Evolutionary conservation across 345 rosid species (phyloP), one percentile per base, ranked within the genome.

Genomic region (Linum trigynum): DNA sequence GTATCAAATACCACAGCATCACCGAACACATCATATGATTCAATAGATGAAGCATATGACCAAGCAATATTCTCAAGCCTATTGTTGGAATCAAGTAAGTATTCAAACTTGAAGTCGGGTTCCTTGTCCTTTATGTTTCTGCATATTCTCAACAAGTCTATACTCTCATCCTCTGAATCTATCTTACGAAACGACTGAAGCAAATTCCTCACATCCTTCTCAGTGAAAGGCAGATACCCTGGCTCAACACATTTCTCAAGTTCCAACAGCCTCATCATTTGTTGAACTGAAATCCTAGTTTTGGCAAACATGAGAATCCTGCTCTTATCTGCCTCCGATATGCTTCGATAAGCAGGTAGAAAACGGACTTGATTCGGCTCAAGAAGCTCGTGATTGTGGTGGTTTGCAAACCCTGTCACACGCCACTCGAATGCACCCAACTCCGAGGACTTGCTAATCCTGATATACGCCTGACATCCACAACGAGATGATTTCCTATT

Each of bases 221-320:
- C 98, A 23, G 98, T 92, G 68, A 92, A 92, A 0, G 96, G 94
- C 68, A 92, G 79, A 71, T 87, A 87, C 35, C 98, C 98, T 38
- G 97, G 97, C 80, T 90, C 98, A 62, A 92, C 88, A 64, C 96
- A 87, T 76, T 86, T 92, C 80, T 92, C 95, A 68, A 92, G 97
- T 79, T 92, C 98, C 98, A 92, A 81, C 62, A 92, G 85, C 83
- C 88, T 85, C 95, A 92, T 87, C 98, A 92, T 92, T 80, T 92
- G 98, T 82, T 92, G 98, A 62, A 92, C 91, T 1, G 98, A 82
- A 63, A 92, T 92, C 63, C 95, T 95, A 0, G 98, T 92, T 80
- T 89, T 89, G 14, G 98, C 95, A 87, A 92, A 92, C 95, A 92
- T 89, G 62, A 92, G 83, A 67, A 92, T 86, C 43, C 97, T 75